Percentiles rank a stretch among this genome's conserved stretches.
Conservation (phyloP, 2,329 filamentous ascomycete genomes). For the Claviceps cyperi region DNA sequence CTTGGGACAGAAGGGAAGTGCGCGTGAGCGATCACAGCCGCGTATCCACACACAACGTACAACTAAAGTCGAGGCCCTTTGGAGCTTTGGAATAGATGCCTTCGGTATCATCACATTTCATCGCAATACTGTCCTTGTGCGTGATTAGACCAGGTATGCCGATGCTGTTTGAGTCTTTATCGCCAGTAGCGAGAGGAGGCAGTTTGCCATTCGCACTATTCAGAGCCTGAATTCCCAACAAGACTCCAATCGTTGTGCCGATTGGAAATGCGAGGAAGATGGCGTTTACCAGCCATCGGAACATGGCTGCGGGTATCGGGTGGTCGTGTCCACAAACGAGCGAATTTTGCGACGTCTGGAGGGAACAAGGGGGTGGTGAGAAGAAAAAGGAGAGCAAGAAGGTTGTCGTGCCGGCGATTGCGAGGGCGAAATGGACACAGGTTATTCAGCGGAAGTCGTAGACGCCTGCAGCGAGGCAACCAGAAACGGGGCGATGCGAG, state of each 20-base stretch:
- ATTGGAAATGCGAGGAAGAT: slow-evolving; percentile 34
- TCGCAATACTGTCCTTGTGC: slow-evolving; percentile 21
- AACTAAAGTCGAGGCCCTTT: slow-evolving; percentile 28
- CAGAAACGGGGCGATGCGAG: no score
- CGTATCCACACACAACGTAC: slow-evolving; percentile 21
- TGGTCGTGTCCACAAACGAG: neutral
- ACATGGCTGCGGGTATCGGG: slow-evolving; percentile 16
- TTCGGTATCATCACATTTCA: slow-evolving; percentile 27
- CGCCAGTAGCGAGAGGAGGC: slow-evolving; percentile 25
- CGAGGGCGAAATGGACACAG: neutral
- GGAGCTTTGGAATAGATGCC: slow-evolving; percentile 30
- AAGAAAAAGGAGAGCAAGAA: neutral
- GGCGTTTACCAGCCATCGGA: slow-evolving; percentile 33
- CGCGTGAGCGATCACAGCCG: neutral
- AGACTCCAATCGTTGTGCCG: slow-evolving; percentile 32
- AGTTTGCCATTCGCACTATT: slow-evolving; percentile 26
- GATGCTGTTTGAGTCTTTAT: slow-evolving; percentile 5
- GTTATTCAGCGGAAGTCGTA: neutral
- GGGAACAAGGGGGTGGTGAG: neutral
- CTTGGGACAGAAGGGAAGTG: neutral
- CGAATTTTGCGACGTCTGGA: neutral
- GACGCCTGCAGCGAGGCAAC: neutral
- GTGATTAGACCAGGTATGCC: slow-evolving; percentile 3
- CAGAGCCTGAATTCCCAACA: slow-evolving; percentile 33
- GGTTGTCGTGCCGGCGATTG: neutral